Conservation (phyloP, 1,284 basidiomycete genomes). For the Xerocomus nothofagi region DNA sequence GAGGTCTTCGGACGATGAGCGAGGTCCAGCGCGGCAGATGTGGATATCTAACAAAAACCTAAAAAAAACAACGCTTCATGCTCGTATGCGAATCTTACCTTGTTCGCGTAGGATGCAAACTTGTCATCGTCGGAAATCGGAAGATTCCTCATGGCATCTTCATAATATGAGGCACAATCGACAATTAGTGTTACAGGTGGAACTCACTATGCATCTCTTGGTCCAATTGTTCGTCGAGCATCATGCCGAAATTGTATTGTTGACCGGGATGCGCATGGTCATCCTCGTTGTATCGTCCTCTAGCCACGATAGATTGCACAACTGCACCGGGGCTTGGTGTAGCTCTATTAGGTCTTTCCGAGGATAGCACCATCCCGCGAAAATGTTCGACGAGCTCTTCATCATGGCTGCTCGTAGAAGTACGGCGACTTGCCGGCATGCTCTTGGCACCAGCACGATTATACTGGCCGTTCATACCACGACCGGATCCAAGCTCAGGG, state of each 20-base stretch:
- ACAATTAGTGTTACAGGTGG: constrained; percentile 8
- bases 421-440: constrained; percentile 85
- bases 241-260: constrained; percentile 77
- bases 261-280: constrained; percentile 56
- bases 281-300: constrained; percentile 50
- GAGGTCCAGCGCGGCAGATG: constrained; percentile 90
- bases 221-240: constrained; percentile 87
- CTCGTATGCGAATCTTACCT: constrained; percentile 48
- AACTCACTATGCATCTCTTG: constrained; percentile 86
- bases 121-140: constrained; percentile 93
- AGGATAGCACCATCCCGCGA: constrained; percentile 63
- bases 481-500: constrained; percentile 54
- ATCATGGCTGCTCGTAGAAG: constrained; percentile 76
- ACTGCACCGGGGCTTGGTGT: constrained; percentile 52
- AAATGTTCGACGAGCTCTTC: constrained; percentile 77
- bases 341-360: constrained; percentile 53
- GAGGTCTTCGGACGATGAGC: constrained; percentile 86
- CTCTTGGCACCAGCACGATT: constrained; percentile 77
- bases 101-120: constrained; percentile 61
- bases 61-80: constrained; percentile 5
- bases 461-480: constrained; percentile 50
- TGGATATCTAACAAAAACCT: constrained; percentile 58
- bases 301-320: constrained; percentile 51
- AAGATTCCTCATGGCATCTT: constrained; percentile 89
- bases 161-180: constrained; percentile 19